Base-by-base conservation (phyloP, 345 rosid species). In the Mangifera indica region DNA sequence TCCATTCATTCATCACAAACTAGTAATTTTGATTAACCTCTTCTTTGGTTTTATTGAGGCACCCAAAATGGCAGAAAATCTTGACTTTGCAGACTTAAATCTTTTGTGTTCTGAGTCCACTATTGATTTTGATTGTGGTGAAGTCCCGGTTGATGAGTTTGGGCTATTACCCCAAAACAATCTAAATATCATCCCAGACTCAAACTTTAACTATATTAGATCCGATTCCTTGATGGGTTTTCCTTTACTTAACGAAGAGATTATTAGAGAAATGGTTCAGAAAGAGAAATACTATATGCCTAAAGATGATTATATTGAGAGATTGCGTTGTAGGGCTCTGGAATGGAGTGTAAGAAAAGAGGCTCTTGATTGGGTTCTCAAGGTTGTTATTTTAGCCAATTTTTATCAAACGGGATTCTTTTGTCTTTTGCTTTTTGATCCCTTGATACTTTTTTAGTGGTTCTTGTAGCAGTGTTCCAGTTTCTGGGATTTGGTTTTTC, bases 321-420 rank as follows among this genome's bases (percentile, higher is more conserved):
- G 89, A 77, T 78, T 90, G 32, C 76, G 77, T 46, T 75, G 71
- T 75, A 88, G 91, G 65, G 90, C 84, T 74, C 79, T 81, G 79
- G 88, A 84, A 67, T 72, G 81, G 82, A 81, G 74, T 63, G 80
- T 66, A 40, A 84, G 84, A 74, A 84, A 78, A 67, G 83, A 85
- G 70, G 90, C 90, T 81, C 77, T 87, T 64, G 76, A 86, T 70
- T 90, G 96, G 96, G 85, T 90, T 80, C 77, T 55, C 73, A 88
- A 88, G 93, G 96, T 87, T 46, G 72, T 69, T 72, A 40, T 49
- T 32, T 34, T 70, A 17, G 22, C 64, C 32, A 7, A 14, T 29
- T 66, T 59, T 15, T 15, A 15, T 66, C 68, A 51, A 60, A 22
- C 12, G 68, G 46, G 18, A 25, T 8, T 52, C 17, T 63, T 49